Evolutionary conservation across 805 yeast genomes (phyloP).

Genomic region (Metschnikowia baotianmanensis): DNA sequence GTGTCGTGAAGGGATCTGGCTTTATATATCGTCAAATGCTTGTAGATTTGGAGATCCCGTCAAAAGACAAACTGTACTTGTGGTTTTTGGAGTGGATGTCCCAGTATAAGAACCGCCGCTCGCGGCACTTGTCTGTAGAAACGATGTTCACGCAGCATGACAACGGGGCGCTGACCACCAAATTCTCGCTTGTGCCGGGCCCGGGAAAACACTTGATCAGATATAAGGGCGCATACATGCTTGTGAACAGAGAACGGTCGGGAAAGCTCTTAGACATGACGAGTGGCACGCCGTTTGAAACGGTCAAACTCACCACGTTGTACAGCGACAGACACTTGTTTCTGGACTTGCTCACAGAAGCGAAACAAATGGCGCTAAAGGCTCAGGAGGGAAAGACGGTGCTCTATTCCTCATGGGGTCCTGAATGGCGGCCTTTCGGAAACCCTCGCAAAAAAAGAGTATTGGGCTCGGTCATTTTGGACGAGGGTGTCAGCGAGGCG

Average conservation of each 20-base stretch:
- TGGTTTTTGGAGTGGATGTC: conserved; percentile 99
- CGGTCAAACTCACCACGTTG: conserved; percentile 88
- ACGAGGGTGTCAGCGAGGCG: conserved; percentile 63
- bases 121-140: conserved; percentile 87
- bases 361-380: conserved; percentile 76
- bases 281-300: conserved; percentile 92
- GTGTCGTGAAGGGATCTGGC: conserved; percentile 58
- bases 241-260: conserved; percentile 86
- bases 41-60: conserved; percentile 90
- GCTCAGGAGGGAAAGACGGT: conserved; percentile 93
- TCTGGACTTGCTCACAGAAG: conserved; percentile 71
- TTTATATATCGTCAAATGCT: conserved; percentile 78
- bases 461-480: conserved; percentile 83
- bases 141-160: conserved; percentile 86
- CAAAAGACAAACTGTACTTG: conserved; percentile 86
- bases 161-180: conserved; percentile 86
- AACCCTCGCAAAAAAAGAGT: conserved; percentile 86
- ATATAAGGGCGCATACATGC: conserved; percentile 84
- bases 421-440: conserved; percentile 98
- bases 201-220: conserved; percentile 90
- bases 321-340: conserved; percentile 77
- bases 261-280: conserved; percentile 85
- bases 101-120: conserved; percentile 65
- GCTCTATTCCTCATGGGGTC: conserved; percentile 91
- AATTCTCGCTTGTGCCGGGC: conserved; percentile 91